These are phyloP conservation scores for Entomortierella parvispora DNA, from an alignment of 192 early-diverging fungal genomes.

Conservation along the genomic window DNA sequence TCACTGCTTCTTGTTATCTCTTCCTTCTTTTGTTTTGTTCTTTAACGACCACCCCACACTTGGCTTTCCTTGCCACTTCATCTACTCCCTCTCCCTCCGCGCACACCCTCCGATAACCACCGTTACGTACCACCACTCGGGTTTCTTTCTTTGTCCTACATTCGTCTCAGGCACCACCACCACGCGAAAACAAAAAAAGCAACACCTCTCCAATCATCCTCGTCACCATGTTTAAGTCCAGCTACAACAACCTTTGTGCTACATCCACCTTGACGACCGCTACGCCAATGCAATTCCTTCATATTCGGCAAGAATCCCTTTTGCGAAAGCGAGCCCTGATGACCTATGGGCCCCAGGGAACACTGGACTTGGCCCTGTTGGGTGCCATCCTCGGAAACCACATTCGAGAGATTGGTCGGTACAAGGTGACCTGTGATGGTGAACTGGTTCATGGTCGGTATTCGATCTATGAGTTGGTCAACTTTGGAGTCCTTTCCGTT, in stretches of 20 bases:
- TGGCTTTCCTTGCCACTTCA: not conserved
- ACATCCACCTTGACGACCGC: conserved; percentile 3
- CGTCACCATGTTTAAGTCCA: too few relatives aligned
- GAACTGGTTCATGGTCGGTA: conserved; percentile 22
- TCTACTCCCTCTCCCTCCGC: not conserved
- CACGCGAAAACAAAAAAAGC: not conserved
- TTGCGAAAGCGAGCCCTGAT: conserved; percentile 23
- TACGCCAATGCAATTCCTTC: conserved; percentile 5
- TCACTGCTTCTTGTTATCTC: not conserved
- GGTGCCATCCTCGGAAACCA: conserved; percentile 48
- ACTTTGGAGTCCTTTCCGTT: conserved; percentile 28
- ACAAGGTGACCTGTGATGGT: conserved; percentile 40
- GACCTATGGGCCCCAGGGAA: conserved; percentile 38
- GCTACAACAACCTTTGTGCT: not conserved
- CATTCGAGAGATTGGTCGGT: conserved; percentile 46
- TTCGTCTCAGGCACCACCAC: not conserved
- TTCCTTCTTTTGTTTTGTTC: not conserved
- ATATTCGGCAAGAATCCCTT: conserved; percentile 29
- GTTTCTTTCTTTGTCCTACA: not conserved
- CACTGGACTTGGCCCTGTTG: conserved; percentile 32
- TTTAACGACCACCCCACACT: not conserved
- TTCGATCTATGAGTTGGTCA: conserved; percentile 39
- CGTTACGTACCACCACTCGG: not conserved
- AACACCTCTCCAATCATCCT: not conserved
- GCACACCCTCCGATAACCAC: not conserved